These are phyloP conservation scores for Backusella tuberculispora DNA, from an alignment of 192 early-diverging fungal genomes.

Conservation along the genomic window DNA sequence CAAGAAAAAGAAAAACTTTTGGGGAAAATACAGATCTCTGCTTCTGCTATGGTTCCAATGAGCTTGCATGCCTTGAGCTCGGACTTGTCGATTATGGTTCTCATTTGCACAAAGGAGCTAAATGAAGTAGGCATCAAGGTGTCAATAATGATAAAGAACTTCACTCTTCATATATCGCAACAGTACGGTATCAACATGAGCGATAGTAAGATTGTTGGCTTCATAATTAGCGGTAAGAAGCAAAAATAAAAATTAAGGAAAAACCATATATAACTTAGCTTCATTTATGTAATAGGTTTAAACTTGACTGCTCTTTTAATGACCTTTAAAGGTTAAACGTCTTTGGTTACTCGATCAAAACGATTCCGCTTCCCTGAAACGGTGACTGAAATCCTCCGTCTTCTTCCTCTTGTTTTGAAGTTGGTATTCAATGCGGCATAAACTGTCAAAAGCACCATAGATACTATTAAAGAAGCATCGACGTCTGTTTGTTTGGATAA, in stretches of 20 bases:
- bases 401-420: slow-evolving; percentile 17
- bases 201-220: too few relatives aligned
- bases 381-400: slow-evolving; percentile 6
- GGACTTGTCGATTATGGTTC: too few relatives aligned
- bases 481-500: slow-evolving; percentile 13
- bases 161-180: too few relatives aligned
- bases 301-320: slow-evolving; percentile 21
- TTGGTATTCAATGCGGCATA: slow-evolving; percentile 1
- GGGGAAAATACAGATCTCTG: too few relatives aligned
- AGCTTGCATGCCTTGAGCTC: too few relatives aligned
- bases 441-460: background rate
- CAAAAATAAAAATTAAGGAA: slow-evolving; percentile 10
- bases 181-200: too few relatives aligned
- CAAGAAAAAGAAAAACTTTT: background rate
- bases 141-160: too few relatives aligned
- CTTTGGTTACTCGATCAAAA: slow-evolving; percentile 18
- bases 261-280: too few relatives aligned
- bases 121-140: too few relatives aligned
- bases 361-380: slow-evolving; percentile 13
- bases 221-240: slow-evolving; percentile 8
- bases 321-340: slow-evolving; percentile 15
- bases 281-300: slow-evolving; percentile 15
- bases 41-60: too few relatives aligned
- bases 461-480: slow-evolving; percentile 17
- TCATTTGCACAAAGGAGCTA: too few relatives aligned